Base-by-base conservation (phyloP, 768 basidiomycete species). In the Pseudohyphozyma bogoriensis region DNA sequence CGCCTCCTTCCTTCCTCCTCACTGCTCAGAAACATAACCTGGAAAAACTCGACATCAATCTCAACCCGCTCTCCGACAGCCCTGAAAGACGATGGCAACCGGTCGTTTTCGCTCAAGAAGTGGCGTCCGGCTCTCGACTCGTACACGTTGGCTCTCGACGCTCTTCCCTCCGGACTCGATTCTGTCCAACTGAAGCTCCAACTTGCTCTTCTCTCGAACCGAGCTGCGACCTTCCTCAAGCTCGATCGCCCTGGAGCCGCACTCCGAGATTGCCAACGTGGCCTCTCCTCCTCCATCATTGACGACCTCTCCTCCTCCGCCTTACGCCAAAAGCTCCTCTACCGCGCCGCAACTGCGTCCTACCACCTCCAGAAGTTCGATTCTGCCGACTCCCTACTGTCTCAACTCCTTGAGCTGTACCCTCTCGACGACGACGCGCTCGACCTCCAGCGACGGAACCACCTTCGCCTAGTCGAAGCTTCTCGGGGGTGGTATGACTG, bases 391-490 rank as follows among this genome's bases (percentile, higher is more conserved):
- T 28, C 13, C 10, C 39, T 13, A 47, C 68, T 64, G 55, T 50
- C 57, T 51, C 51, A 40, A 24, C 56, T 56, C 54, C 63, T 53
- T 49, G 20, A 26, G 2, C 44, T 35, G 46, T 49, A 29, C 58
- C 51, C 33, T 29, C 54, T 28, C 52, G 56, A 47, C 52, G 51
- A 47, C 51, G 56, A 55, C 50, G 46, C 51, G 24, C 72, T 66
- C 40, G 72, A 74, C 61, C 72, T 82, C 51, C 32, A 54, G 22
- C 73, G 74, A 44, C 74, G 79, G 71, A 80, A 81, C 64, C 60
- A 58, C 18, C 75, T 74, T n/a, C 60, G 33, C 53, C 51, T 31
- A 55, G 51, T 33, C 60, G 45, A 44, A n/a, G 46, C 31, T 16
- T 40, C 32, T 36, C 39, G 32, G 50, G 57, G 45, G 28, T 28